Base-by-base conservation (phyloP, 257 asterid species). In the Ballota nigra region DNA sequence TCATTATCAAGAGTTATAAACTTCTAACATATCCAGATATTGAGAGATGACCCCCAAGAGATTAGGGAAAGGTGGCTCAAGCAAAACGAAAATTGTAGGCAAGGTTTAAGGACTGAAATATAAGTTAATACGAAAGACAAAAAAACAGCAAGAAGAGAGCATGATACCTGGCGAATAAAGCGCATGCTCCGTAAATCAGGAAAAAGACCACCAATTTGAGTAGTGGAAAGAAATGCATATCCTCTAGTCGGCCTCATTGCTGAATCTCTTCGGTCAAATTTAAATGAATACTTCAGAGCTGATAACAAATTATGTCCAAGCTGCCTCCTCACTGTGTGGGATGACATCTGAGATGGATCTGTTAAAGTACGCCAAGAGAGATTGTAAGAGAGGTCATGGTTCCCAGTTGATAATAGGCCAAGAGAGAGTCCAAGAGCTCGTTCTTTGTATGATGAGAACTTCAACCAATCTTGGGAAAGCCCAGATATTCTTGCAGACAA, bases 381-480 rank as follows among this genome's bases (percentile, higher is more conserved):
- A 80, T 84, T 87, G 86, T 90, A 95, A 15, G 95, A 81, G 18
- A 95, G 77, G 70, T 88, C 92, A 72, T 92, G 98, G 57, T 83
- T 95, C 77, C 83, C 83, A 31, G 86, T 72, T 64, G 97, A 83
- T 19, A 95, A 53, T 20, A 92, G 68, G 66, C 92, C 89, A 22
- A 92, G 90, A 28, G 97, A 88, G 60, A 90, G 83, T 41, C 99
- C 96, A 69, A 92, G 81, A 4, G 85, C 83, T 78, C 75, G 87
- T 83, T 92, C 98, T 77, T 88, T 95, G 75, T 87, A 92, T 8
- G 99, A 95, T 67, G 99, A 85, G 73, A 84, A 89, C 81, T 92
- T 92, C 88, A 81, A 78, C 99, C 98, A 95, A 85, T 95, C 99
- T 80, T 90, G 97, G 38, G 97, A 90, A 79, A 90, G 84, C 75